phyloP scores from a whole-genome alignment of 2,329 filamentous ascomycete species.

The Colletotrichum tanaceti region DNA sequence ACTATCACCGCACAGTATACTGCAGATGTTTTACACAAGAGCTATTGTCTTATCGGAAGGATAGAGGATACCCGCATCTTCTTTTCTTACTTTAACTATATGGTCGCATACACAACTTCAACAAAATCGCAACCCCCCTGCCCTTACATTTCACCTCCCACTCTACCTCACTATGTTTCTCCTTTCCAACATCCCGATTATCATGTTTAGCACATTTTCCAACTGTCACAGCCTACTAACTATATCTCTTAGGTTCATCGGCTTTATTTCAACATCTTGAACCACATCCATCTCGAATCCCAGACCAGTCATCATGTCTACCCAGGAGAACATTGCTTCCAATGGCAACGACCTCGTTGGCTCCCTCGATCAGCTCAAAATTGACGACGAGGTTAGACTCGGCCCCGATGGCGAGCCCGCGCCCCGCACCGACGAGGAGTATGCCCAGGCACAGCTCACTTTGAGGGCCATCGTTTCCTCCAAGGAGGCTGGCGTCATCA shows the following conservation, averaged over 20 bases:
- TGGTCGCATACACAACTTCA: conserved; percentile 16
- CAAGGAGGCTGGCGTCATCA: conserved; percentile 98
- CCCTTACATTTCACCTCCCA: background rate
- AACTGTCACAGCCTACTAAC: background rate
- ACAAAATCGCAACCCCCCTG: background rate
- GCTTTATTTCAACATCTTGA: background rate
- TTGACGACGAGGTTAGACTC: conserved; percentile 71
- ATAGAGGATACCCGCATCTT: too few relatives aligned
- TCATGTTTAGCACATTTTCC: background rate
- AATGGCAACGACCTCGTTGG: conserved; percentile 73
- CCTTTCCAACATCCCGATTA: too few relatives aligned
- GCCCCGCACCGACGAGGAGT: conserved; percentile 97
- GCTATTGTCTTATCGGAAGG: too few relatives aligned
- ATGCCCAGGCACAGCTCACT: conserved; percentile 90
- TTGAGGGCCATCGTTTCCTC: conserved; percentile 97
- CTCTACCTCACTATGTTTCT: background rate
- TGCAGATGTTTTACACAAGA: background rate
- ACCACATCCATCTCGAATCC: conserved; percentile 24
- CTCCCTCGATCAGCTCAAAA: conserved; percentile 72
- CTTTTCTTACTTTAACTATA: background rate
- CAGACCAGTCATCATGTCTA: conserved; percentile 65
- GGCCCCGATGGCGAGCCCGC: conserved; percentile 80
- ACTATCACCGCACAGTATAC: too few relatives aligned
- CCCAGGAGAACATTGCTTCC: conserved; percentile 67
- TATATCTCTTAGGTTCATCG: background rate